These are phyloP conservation scores for Botryosphaeria agaves DNA, from an alignment of 2,329 filamentous ascomycete species.

Conservation along the genomic window DNA sequence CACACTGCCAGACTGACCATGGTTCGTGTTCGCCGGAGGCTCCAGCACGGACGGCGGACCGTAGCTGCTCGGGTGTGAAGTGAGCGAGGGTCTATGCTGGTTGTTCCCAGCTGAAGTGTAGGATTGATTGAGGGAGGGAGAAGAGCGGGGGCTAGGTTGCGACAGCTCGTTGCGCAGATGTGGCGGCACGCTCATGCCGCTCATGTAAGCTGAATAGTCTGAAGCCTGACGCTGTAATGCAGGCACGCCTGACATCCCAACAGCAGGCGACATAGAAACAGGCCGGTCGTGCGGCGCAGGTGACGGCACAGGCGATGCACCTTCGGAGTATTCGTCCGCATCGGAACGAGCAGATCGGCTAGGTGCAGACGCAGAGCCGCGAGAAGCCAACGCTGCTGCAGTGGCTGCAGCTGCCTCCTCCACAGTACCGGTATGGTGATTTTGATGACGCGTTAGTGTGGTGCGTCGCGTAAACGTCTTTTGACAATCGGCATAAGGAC, in stretches of 20 bases:
- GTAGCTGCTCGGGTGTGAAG: slow-evolving; percentile 71
- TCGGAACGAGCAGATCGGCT: slow-evolving; percentile 45
- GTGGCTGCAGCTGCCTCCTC: slow-evolving; percentile 85
- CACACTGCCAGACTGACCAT: slow-evolving; percentile 56
- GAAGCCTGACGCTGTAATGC: slow-evolving; percentile 49
- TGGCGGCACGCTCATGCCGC: slow-evolving; percentile 60
- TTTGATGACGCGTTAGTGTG: slow-evolving; percentile 87
- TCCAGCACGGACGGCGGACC: slow-evolving; percentile 75
- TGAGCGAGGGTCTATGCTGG: slow-evolving; percentile 41
- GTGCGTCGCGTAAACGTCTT: slow-evolving; percentile 96
- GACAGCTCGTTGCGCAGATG: slow-evolving; percentile 65
- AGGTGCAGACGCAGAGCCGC: slow-evolving; percentile 24
- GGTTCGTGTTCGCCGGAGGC: slow-evolving; percentile 60
- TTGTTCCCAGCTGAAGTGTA: slow-evolving; percentile 36
- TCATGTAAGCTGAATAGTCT: slow-evolving; percentile 64
- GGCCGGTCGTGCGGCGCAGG: slow-evolving; percentile 69
- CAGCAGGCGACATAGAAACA: slow-evolving; percentile 62
- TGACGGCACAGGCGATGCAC: slow-evolving; percentile 59
- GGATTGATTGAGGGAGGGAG: slow-evolving; percentile 45
- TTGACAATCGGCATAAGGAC: slow-evolving; percentile 91
- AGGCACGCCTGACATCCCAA: slow-evolving; percentile 53
- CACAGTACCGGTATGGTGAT: slow-evolving; percentile 86
- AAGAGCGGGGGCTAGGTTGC: slow-evolving; percentile 49
- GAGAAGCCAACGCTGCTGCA: slow-evolving; percentile 60
- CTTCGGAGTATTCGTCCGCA: slow-evolving; percentile 52